Conservation (phyloP, 345 rosid genomes). For the Hypericum androsaemum region DNA sequence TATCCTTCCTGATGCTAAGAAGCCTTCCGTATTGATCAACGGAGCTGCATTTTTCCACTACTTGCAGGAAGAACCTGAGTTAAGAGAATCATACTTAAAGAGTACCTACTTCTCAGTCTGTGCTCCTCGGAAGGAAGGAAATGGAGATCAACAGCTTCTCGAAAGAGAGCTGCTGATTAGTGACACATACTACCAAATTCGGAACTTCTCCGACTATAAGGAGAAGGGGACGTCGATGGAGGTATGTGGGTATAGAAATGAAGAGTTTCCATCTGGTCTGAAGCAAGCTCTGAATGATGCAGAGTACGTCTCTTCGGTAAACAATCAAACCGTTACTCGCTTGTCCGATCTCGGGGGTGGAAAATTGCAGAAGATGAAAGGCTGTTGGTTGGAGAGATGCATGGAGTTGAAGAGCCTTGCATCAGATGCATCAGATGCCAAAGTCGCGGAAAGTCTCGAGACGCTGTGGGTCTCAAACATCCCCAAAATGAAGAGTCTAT, state of each 20-base stretch:
- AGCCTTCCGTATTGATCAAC: slow-evolving; percentile 3
- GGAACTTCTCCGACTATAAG: slow-evolving; percentile 4
- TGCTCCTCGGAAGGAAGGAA: slow-evolving; percentile 2
- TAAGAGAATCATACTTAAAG: too few species aligned
- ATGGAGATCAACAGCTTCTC: neutral
- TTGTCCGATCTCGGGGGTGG: slow-evolving; percentile 21
- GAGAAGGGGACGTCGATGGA: slow-evolving; percentile 13
- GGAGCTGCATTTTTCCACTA: too few species aligned
- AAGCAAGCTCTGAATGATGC: slow-evolving; percentile 14
- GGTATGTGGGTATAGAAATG: slow-evolving; percentile 21
- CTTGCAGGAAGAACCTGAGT: too few species aligned
- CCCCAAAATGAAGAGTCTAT: too few species aligned
- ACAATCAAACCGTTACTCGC: slow-evolving; percentile 15
- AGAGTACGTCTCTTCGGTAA: slow-evolving; percentile 22
- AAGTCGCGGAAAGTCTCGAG: too few species aligned
- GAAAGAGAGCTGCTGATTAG: slow-evolving; percentile 1
- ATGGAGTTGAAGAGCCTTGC: too few species aligned
- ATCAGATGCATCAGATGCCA: too few species aligned
- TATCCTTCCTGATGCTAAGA: neutral
- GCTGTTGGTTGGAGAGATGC: too few species aligned
- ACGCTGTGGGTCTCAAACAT: too few species aligned
- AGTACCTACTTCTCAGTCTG: slow-evolving; percentile 1
- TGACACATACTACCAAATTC: slow-evolving; percentile 5
- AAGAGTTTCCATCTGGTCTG: slow-evolving; percentile 10
- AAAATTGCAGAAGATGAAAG: too few species aligned